Evolutionary conservation across 495 filamentous ascomycete genomes (phyloP).

Genomic region (Penicillium coprophilum): DNA sequence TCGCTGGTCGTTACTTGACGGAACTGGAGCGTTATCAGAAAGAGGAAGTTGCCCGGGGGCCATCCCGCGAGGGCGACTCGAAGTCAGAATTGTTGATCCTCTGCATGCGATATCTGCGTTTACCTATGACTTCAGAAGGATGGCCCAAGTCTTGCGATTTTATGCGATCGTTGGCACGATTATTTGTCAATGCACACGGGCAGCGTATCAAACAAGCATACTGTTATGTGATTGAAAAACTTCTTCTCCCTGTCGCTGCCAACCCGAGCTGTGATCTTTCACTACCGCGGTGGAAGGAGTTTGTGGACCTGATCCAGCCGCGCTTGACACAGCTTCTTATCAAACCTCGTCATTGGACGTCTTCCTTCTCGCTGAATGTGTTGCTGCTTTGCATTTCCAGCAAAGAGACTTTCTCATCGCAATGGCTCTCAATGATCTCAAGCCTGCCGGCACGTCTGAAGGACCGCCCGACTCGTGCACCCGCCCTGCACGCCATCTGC

Average conservation of each 20-base stretch:
- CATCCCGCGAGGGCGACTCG: conserved; percentile 67
- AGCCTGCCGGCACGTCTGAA: conserved; percentile 76
- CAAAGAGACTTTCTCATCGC: conserved; percentile 74
- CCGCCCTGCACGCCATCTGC: conserved; percentile 84
- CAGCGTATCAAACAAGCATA: conserved; percentile 89
- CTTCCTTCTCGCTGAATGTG: conserved; percentile 81
- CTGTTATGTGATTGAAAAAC: conserved; percentile 82
- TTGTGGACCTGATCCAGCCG: conserved; percentile 71
- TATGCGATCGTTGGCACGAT: conserved; percentile 71
- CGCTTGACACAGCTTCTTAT: conserved; percentile 77
- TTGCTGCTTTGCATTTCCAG: conserved; percentile 85
- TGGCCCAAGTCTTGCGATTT: conserved; percentile 90
- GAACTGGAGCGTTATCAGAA: conserved; percentile 78
- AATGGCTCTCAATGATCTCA: conserved; percentile 80
- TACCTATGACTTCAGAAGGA: conserved; percentile 65
- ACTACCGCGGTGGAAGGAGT: conserved; percentile 79
- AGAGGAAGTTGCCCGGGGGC: conserved; percentile 65
- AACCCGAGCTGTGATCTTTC: conserved; percentile 70
- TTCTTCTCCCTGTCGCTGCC: conserved; percentile 85
- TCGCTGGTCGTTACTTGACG: conserved; percentile 73
- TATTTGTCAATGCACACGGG: conserved; percentile 83
- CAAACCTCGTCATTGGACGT: conserved; percentile 87
- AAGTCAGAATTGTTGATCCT: conserved; percentile 80
- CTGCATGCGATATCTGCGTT: conserved; percentile 84
- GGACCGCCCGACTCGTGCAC: conserved; percentile 74